Percentiles rank a stretch among this genome's conserved stretches.
These are phyloP conservation scores for Suillus subaureus DNA, from an alignment of 768 basidiomycete genomes.

Conservation along the genomic window DNA sequence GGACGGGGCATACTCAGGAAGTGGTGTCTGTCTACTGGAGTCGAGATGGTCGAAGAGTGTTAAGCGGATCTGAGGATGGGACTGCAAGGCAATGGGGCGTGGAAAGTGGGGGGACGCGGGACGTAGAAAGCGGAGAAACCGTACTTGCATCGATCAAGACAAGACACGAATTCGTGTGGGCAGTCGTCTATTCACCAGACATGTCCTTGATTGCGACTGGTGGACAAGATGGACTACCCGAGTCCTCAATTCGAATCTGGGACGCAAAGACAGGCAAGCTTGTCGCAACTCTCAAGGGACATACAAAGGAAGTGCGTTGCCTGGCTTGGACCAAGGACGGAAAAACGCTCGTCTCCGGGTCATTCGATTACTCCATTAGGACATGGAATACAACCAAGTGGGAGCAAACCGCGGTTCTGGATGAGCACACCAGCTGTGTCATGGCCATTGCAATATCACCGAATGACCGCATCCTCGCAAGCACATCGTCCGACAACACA, in stretches of 20 bases:
- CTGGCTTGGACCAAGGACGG: not conserved
- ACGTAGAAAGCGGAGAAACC: not conserved
- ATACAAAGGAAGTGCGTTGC: not conserved
- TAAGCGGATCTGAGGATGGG: no score
- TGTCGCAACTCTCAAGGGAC: not conserved
- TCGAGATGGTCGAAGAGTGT: no score
- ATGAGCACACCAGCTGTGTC: no score
- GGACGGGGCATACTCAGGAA: no score
- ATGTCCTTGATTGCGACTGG: no score
- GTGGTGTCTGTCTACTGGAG: no score
- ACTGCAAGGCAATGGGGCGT: no score
- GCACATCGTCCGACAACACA: rapidly evolving
- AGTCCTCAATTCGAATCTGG: no score
- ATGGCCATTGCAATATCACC: not conserved
- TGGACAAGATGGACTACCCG: no score
- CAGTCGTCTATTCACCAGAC: no score
- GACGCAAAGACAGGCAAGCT: not conserved
- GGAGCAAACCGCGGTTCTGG: not conserved
- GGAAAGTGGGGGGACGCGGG: no score
- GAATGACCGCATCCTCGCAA: not conserved
- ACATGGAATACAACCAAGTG: not conserved
- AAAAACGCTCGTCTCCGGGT: not conserved
- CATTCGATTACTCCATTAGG: not conserved
- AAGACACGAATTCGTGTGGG: no score
- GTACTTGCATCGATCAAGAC: not conserved